phyloP scores from a whole-genome alignment of 2,329 filamentous ascomycete species.

The Bipolaris gigantea region DNA sequence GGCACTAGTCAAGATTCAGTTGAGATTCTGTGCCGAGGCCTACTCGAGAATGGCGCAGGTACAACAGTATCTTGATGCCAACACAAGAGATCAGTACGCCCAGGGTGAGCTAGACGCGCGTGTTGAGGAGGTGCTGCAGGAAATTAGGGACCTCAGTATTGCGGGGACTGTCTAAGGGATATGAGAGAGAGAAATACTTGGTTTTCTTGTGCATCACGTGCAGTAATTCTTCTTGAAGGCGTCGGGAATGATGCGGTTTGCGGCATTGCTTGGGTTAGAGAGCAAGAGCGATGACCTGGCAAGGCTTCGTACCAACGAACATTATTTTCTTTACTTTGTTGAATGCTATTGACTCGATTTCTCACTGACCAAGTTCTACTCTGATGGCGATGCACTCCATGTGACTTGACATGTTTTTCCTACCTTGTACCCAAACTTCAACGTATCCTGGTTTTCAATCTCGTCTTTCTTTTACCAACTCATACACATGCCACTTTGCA shows the following conservation, averaged over 20 bases:
- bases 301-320: neutral
- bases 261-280: slow-evolving; percentile 1
- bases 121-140: slow-evolving; percentile 93
- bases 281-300: neutral
- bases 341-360: neutral
- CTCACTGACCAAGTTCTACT: neutral
- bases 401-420: neutral
- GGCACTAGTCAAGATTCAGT: slow-evolving; percentile 96
- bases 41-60: slow-evolving; percentile 99
- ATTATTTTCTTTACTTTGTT: neutral
- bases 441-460: slow-evolving; percentile 29
- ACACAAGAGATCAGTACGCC: slow-evolving; percentile 94
- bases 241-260: slow-evolving; percentile 5
- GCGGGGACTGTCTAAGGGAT: slow-evolving; percentile 61
- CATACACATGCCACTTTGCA: slow-evolving; percentile 38
- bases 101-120: slow-evolving; percentile 86
- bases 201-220: neutral
- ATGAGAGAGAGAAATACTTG: neutral
- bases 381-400: neutral
- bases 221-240: neutral
- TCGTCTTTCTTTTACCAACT: slow-evolving; percentile 25
- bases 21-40: slow-evolving; percentile 96
- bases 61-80: slow-evolving; percentile 94
- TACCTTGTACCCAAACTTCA: slow-evolving; percentile 34
- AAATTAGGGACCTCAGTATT: slow-evolving; percentile 97